Conservation (phyloP, 2,329 filamentous ascomycete species). For the Penicillium sp. region DNA sequence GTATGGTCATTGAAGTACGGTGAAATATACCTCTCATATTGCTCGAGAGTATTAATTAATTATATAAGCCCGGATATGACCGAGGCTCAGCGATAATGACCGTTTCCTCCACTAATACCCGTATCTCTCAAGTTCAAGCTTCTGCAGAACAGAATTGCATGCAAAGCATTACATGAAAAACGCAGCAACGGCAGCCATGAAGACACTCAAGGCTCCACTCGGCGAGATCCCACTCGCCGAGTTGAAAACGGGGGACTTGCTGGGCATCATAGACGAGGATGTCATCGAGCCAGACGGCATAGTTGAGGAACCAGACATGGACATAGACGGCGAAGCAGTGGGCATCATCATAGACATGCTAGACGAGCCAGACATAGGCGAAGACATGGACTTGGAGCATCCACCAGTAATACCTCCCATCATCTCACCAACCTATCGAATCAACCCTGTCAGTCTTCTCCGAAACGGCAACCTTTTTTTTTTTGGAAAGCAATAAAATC, state of each 20-base stretch:
- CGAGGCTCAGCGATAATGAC: not conserved
- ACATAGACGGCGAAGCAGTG: not conserved
- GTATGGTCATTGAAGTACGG: not conserved
- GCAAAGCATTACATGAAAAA: not conserved
- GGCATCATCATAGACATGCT: not conserved
- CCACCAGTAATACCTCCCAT: not conserved
- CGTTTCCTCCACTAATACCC: not conserved
- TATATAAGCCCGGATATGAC: not conserved
- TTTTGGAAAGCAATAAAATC: too few species aligned
- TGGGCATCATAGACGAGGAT: not conserved
- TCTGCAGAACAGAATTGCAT: not conserved
- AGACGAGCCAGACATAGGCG: not conserved
- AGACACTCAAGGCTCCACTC: not conserved
- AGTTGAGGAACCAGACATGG: not conserved
- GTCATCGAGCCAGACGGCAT: not conserved
- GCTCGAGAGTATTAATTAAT: not conserved
- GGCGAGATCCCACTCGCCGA: not conserved
- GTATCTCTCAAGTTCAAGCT: not conserved
- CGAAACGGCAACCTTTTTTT: not conserved
- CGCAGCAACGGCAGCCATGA: not conserved
- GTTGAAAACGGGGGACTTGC: not conserved
- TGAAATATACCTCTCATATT: not conserved
- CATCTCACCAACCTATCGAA: not conserved
- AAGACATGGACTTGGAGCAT: not conserved
- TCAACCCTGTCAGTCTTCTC: constrained; percentile 2